Evolutionary conservation across 2,329 filamentous ascomycete species (phyloP).

Genomic region (Anthostomella pinea): DNA sequence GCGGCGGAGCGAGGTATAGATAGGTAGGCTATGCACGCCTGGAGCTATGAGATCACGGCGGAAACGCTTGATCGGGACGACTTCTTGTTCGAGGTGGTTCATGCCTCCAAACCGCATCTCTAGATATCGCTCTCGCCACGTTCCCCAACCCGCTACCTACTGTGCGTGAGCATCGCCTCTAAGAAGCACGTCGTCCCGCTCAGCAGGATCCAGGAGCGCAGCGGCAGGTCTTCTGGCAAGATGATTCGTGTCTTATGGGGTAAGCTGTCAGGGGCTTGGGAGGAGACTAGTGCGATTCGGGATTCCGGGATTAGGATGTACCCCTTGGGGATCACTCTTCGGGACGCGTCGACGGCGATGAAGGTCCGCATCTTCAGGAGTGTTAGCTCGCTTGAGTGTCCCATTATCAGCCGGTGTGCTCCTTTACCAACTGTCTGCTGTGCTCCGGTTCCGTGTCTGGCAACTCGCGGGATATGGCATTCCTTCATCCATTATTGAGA

Average conservation of each 20-base stretch:
- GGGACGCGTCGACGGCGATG: slow-evolving; percentile 45
- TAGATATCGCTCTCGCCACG: slow-evolving; percentile 13
- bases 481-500: too few species aligned
- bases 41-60: too few species aligned
- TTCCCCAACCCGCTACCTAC: slow-evolving; percentile 25
- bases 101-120: too few species aligned
- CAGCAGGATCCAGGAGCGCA: slow-evolving; percentile 50
- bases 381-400: too few species aligned
- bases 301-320: slow-evolving; percentile 39
- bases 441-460: too few species aligned
- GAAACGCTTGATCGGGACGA: too few species aligned
- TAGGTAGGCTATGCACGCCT: too few species aligned
- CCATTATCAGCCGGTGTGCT: too few species aligned
- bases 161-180: slow-evolving; percentile 45
- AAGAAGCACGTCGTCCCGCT: slow-evolving; percentile 50
- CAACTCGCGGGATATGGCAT: too few species aligned
- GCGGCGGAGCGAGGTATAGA: too few species aligned
- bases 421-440: too few species aligned
- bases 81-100: too few species aligned
- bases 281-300: slow-evolving; percentile 43
- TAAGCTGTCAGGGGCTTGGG: slow-evolving; percentile 25
- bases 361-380: slow-evolving; percentile 49
- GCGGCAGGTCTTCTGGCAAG: slow-evolving; percentile 48
- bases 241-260: slow-evolving; percentile 21
- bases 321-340: slow-evolving; percentile 46